phyloP scores from a whole-genome alignment of 768 basidiomycete species.

The Naematelia aurantialba region DNA sequence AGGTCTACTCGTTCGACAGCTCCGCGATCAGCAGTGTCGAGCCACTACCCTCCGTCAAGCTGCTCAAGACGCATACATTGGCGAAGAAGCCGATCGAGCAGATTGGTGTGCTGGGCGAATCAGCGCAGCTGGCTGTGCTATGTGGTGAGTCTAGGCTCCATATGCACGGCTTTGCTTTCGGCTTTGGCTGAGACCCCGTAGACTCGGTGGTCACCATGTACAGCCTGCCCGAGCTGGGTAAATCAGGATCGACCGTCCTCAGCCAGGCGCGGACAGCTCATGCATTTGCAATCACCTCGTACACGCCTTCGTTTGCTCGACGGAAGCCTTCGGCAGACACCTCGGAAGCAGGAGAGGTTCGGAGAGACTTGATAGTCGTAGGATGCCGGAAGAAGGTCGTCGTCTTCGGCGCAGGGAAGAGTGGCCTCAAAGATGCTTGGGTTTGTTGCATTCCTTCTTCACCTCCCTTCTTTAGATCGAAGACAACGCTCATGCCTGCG shows the following conservation, averaged over 20 bases:
- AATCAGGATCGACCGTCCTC: conserved; percentile 61
- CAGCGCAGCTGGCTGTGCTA: conserved; percentile 78
- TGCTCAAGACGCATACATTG: conserved; percentile 19
- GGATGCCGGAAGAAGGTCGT: conserved; percentile 83
- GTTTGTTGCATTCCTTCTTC: conserved; percentile 54
- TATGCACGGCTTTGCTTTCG: not conserved
- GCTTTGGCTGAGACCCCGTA: conserved; percentile 45
- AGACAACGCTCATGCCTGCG: not conserved
- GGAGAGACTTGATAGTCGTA: conserved; percentile 67
- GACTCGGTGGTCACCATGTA: conserved; percentile 72
- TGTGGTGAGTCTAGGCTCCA: conserved; percentile 60
- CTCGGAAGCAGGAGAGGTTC: conserved; percentile 22
- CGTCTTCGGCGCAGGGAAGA: conserved; percentile 80
- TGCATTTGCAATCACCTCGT: conserved; percentile 72
- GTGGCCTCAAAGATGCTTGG: conserved; percentile 61
- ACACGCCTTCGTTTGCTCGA: conserved; percentile 15
- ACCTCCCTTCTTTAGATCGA: not conserved
- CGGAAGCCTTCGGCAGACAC: conserved; percentile 5
- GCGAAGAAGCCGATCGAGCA: conserved; percentile 68
- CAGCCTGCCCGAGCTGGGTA: conserved; percentile 68
- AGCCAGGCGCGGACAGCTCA: conserved; percentile 74
- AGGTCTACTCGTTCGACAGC: conserved; percentile 36
- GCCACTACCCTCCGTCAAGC: conserved; percentile 15
- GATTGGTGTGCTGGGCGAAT: conserved; percentile 75
- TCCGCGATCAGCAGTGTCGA: conserved; percentile 12